A percentile compares a stretch with the other conserved stretches of the same genome.
Evolutionary conservation across 768 basidiomycete genomes (phyloP).

Genomic region (Mycena galopus): DNA sequence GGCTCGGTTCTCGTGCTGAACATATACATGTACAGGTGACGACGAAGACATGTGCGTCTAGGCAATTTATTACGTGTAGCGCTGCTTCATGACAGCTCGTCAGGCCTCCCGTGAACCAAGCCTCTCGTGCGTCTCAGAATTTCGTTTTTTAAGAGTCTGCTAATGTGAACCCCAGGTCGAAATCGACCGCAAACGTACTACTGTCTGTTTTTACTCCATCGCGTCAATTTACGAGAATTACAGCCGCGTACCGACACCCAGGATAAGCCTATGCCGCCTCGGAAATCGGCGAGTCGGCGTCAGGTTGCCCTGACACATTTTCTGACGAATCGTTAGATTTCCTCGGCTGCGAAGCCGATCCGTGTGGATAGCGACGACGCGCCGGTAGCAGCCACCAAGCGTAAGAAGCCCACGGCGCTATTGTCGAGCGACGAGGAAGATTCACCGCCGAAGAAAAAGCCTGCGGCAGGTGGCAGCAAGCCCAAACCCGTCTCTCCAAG

Average conservation of each 20-base stretch:
- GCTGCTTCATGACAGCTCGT: background rate
- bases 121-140: background rate
- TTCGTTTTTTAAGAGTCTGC: background rate
- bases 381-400: conserved; percentile 40
- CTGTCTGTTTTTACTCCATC: background rate
- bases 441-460: conserved; percentile 42
- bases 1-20: background rate
- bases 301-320: background rate
- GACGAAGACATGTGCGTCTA: conserved; percentile 38
- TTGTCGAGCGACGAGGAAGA: conserved; percentile 55
- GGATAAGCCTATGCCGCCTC: conserved; percentile 23
- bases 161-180: background rate
- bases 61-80: background rate
- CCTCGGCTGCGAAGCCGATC: conserved; percentile 27
- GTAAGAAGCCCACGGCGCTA: conserved; percentile 47
- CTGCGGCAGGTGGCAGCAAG: conserved; percentile 24
- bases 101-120: conserved; percentile 7
- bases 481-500: conserved; percentile 28
- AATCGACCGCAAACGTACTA: conserved; percentile 6
- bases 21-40: conserved; percentile 30
- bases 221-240: conserved; percentile 13
- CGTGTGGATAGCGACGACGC: conserved; percentile 43
- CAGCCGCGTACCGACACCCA: background rate
- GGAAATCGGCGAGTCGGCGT: conserved; percentile 5
- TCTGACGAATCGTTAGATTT: conserved; percentile 1